These are phyloP conservation scores for Leucaena leucocephala DNA, from an alignment of 306 rosid species.

Conservation along the genomic window DNA sequence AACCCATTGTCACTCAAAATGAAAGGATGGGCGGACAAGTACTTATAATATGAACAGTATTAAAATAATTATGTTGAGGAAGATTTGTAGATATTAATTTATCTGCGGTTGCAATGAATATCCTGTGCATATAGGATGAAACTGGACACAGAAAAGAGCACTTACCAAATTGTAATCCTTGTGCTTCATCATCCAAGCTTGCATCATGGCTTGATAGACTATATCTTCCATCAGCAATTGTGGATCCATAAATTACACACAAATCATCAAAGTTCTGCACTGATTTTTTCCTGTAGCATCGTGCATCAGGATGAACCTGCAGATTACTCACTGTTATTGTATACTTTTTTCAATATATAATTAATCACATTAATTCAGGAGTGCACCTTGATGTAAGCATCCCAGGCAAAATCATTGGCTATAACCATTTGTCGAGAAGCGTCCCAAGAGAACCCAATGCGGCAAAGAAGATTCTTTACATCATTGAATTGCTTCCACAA, in stretches of 20 bases:
- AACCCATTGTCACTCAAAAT: not conserved
- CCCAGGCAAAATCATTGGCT: slow-evolving; percentile 74
- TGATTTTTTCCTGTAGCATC: slow-evolving; percentile 57
- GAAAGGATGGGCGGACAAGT: not conserved
- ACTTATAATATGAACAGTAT: not conserved
- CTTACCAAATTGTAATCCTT: slow-evolving; percentile 52
- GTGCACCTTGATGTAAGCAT: slow-evolving; percentile 57
- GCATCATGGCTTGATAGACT: slow-evolving; percentile 83
- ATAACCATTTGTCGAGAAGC: slow-evolving; percentile 67
- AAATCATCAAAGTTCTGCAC: slow-evolving; percentile 68
- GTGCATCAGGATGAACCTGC: slow-evolving; percentile 71
- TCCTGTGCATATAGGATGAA: slow-evolving; percentile 7
- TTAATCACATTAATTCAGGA: not conserved
- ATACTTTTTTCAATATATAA: not conserved
- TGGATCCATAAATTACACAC: slow-evolving; percentile 64
- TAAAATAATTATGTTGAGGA: not conserved
- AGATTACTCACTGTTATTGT: slow-evolving; percentile 4
- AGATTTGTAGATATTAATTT: not conserved
- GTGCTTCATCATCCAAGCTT: slow-evolving; percentile 57
- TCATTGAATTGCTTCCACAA: slow-evolving; percentile 86
- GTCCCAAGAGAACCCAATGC: slow-evolving; percentile 79
- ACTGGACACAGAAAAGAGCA: slow-evolving; percentile 8
- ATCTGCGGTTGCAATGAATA: slow-evolving; percentile 14
- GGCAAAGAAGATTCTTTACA: slow-evolving; percentile 61
- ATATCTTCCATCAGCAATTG: slow-evolving; percentile 81